Conservation (phyloP, 257 asterid genomes). For the Fraxinus pennsylvanica region DNA sequence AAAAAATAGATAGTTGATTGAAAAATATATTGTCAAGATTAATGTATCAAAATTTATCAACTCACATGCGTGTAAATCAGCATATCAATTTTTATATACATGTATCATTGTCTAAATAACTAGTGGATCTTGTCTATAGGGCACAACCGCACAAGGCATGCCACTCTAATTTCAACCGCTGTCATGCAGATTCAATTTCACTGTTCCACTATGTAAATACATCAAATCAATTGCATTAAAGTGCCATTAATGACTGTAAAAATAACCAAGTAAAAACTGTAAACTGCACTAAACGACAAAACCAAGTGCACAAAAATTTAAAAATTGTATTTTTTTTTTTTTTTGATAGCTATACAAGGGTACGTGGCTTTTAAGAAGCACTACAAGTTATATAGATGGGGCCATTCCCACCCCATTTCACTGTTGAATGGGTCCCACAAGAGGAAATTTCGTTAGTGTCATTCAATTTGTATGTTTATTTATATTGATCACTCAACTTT, state of each 20-base stretch:
- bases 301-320: background rate
- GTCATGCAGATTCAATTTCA: background rate
- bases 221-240: slow-evolving; percentile 31
- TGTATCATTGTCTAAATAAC: background rate
- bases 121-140: slow-evolving; percentile 16
- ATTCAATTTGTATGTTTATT: background rate
- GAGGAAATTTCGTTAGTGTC: background rate
- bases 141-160: background rate
- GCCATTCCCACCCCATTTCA: too few species aligned
- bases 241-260: slow-evolving; percentile 28
- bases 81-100: too few species aligned
- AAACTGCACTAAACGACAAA: background rate
- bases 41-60: too few species aligned
- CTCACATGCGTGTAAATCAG: too few species aligned
- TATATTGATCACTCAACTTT: background rate
- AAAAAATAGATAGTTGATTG: too few species aligned
- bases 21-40: too few species aligned
- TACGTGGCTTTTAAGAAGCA: slow-evolving; percentile 75
- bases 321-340: background rate
- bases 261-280: slow-evolving; percentile 17
- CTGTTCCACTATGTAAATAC: slow-evolving; percentile 10
- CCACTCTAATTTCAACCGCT: slow-evolving; percentile 12
- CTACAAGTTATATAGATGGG: slow-evolving; percentile 31
- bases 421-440: slow-evolving; percentile 19
- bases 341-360: slow-evolving; percentile 35